phyloP scores from a whole-genome alignment of 139 green algal species.

The Chlorella sp. region DNA sequence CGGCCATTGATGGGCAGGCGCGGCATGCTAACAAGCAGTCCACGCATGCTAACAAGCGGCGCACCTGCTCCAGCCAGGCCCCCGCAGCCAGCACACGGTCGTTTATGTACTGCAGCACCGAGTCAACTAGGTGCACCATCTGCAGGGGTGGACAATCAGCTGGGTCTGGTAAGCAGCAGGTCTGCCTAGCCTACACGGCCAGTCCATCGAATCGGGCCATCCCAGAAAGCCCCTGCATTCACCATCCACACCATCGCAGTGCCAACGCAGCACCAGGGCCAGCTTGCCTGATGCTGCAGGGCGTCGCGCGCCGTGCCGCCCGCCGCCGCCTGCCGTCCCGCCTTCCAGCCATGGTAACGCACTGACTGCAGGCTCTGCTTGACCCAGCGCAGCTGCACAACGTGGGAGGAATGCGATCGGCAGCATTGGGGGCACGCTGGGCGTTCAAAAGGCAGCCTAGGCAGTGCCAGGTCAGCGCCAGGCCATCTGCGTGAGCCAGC shows the following conservation, averaged over 20 bases:
- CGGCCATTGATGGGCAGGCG: too few relatives aligned
- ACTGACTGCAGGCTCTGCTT: slow-evolving; percentile 20
- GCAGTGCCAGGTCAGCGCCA: too few relatives aligned
- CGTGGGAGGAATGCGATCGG: background rate
- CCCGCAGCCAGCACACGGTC: slow-evolving; percentile 22
- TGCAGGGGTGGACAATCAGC: background rate
- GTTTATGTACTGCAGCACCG: slow-evolving; percentile 22
- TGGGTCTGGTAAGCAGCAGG: too few relatives aligned
- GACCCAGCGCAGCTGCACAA: slow-evolving; percentile 34
- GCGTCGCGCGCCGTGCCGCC: background rate
- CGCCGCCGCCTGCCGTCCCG: background rate
- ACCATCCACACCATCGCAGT: too few relatives aligned
- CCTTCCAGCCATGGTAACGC: slow-evolving; percentile 26
- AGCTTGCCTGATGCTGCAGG: slow-evolving; percentile 28
- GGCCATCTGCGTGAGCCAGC: too few relatives aligned
- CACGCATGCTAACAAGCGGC: background rate
- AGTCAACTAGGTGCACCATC: slow-evolving; percentile 23
- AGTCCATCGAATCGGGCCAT: too few relatives aligned
- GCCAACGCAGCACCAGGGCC: too few relatives aligned
- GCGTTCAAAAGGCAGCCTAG: too few relatives aligned
- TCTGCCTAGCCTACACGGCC: too few relatives aligned
- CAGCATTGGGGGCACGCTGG: too few relatives aligned
- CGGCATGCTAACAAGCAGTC: too few relatives aligned
- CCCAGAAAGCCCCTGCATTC: too few relatives aligned
- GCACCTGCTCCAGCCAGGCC: slow-evolving; percentile 26